Evolutionary conservation across 805 yeast genomes (phyloP).

Genomic region (Saccharomycopsis javanensis): DNA sequence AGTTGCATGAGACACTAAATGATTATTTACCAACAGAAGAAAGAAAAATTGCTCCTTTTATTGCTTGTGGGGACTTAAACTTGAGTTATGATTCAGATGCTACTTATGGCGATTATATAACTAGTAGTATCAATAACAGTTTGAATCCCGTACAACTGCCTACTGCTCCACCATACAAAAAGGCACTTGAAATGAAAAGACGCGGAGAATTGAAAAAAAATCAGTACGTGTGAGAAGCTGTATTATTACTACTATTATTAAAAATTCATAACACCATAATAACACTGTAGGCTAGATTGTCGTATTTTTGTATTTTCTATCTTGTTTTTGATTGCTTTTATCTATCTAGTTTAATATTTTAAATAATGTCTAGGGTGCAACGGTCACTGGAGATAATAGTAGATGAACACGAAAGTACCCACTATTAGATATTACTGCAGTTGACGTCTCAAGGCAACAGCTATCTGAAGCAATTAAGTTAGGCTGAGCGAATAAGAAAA

Average conservation of each 20-base stretch:
- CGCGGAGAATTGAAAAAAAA: conserved; percentile 44
- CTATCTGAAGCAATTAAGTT: too few relatives aligned
- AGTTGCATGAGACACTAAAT: conserved; percentile 31
- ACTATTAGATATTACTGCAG: too few relatives aligned
- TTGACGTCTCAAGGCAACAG: too few relatives aligned
- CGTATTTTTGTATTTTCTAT: too few relatives aligned
- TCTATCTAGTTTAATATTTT: too few relatives aligned
- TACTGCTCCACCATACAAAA: conserved; percentile 93
- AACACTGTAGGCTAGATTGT: too few relatives aligned
- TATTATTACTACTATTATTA: neutral
- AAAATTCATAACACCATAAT: too few relatives aligned
- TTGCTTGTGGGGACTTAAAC: conserved; percentile 85
- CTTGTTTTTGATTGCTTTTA: too few relatives aligned
- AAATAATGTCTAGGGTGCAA: too few relatives aligned
- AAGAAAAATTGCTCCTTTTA: conserved; percentile 75
- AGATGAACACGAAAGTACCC: too few relatives aligned
- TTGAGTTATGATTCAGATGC: conserved; percentile 90
- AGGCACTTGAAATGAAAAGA: conserved; percentile 80
- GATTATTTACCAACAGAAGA: conserved; percentile 46
- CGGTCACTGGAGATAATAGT: too few relatives aligned
- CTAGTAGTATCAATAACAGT: conserved; percentile 33
- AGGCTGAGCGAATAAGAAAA: too few relatives aligned
- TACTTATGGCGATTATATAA: conserved; percentile 43
- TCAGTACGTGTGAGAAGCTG: conserved; percentile 4
- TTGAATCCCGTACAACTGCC: conserved; percentile 93